Conservation (phyloP, 2,329 filamentous ascomycete species). For the Arthrobotrys iridis region DNA sequence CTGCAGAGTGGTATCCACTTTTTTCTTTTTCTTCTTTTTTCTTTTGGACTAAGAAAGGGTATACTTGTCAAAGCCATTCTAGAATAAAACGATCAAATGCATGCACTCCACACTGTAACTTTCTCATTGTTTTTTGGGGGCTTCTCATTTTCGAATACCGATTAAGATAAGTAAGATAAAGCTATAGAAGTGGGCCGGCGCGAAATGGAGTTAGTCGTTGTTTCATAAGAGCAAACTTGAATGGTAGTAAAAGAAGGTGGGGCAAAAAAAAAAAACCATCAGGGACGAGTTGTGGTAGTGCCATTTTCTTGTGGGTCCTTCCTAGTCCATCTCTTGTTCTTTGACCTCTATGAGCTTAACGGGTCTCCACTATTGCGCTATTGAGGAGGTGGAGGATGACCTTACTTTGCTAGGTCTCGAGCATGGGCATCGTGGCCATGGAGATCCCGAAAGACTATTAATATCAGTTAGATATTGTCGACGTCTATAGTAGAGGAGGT, state of each 20-base stretch:
- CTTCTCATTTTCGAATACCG: constrained; percentile 51
- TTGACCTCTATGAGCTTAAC: constrained; percentile 1
- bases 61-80: not conserved
- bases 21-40: not conserved
- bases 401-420: not conserved
- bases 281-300: constrained; percentile 21
- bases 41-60: not conserved
- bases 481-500: too few relatives aligned
- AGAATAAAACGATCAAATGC: constrained; percentile 2
- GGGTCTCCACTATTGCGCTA: constrained; percentile 46
- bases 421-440: not conserved
- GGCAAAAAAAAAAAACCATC: constrained; percentile 13
- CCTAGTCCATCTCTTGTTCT: not conserved
- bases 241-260: constrained; percentile 39
- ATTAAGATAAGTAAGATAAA: constrained; percentile 37
- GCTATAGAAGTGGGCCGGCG: not conserved
- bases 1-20: not conserved
- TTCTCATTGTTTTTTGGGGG: not conserved
- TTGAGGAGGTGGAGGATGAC: constrained; percentile 13
- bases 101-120: constrained; percentile 13
- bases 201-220: constrained; percentile 15
- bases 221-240: constrained; percentile 54
- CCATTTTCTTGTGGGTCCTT: constrained; percentile 33
- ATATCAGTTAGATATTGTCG: not conserved
- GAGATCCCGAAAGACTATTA: not conserved